A percentile compares a stretch with the other conserved stretches of the same genome.
phyloP scores from a whole-genome alignment of 371 early-diverging fungal species.

The Haplosporangium sp. region DNA sequence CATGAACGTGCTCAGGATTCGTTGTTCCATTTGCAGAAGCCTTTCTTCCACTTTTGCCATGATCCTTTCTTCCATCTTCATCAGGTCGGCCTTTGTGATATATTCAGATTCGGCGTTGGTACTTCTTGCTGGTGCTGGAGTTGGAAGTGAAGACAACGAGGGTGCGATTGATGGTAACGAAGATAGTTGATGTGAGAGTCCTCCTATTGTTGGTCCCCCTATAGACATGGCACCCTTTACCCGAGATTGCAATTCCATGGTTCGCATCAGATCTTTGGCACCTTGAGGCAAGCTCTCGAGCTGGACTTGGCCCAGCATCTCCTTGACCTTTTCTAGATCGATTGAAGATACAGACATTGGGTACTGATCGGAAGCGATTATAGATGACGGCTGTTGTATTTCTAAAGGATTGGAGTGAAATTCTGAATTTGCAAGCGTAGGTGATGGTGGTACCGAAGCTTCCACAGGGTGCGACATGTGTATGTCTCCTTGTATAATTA shows the following conservation, averaged over 20 bases:
- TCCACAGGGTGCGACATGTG: background rate
- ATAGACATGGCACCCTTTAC: background rate
- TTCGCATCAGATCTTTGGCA: constrained; percentile 33
- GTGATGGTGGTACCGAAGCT: background rate
- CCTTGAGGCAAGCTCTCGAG: constrained; percentile 33
- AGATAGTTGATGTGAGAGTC: background rate
- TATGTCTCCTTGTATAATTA: constrained; percentile 25
- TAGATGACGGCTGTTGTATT: background rate
- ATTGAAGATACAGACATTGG: constrained; percentile 11
- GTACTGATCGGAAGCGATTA: background rate
- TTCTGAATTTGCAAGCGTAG: background rate
- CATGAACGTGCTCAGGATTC: constrained; percentile 29
- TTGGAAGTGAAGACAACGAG: background rate
- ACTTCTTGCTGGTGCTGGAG: background rate
- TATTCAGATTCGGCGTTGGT: background rate
- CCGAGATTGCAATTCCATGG: constrained; percentile 32
- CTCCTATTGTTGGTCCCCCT: background rate
- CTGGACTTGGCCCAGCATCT: constrained; percentile 33
- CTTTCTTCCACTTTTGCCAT: constrained; percentile 30
- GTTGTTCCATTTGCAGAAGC: constrained; percentile 32
- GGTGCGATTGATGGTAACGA: background rate
- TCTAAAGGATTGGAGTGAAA: background rate
- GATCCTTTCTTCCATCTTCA: constrained; percentile 33
- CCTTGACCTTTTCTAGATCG: constrained; percentile 38
- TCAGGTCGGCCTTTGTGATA: constrained; percentile 35